These are phyloP conservation scores for Fusarium nelsonii DNA, from an alignment of 2,329 filamentous ascomycete genomes.

Conservation along the genomic window DNA sequence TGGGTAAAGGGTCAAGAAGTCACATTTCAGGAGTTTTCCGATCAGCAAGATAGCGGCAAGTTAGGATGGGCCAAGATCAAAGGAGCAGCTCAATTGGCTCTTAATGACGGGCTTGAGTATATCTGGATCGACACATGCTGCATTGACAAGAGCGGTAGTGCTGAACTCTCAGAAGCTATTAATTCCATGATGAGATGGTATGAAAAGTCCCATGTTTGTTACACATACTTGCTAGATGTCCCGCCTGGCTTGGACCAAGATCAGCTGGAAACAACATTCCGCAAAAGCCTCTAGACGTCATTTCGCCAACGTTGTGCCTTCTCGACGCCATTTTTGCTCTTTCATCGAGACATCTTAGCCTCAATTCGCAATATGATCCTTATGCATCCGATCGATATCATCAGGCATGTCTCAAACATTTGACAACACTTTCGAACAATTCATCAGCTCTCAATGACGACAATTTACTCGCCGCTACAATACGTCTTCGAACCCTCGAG, in stretches of 20 bases:
- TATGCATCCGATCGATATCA: slow-evolving; percentile 66
- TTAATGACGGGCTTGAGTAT: background rate
- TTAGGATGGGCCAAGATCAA: background rate
- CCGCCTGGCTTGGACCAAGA: too few species aligned
- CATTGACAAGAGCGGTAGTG: background rate
- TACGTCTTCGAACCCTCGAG: slow-evolving; percentile 68
- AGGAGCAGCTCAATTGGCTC: background rate
- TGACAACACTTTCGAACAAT: slow-evolving; percentile 61
- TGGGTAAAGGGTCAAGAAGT: background rate
- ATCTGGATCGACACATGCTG: background rate
- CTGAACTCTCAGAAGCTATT: background rate
- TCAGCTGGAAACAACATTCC: too few species aligned
- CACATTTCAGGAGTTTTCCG: background rate
- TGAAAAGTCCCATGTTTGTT: background rate
- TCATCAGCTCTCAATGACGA: slow-evolving; percentile 59
- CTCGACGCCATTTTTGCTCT: slow-evolving; percentile 69
- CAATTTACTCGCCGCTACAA: slow-evolving; percentile 66
- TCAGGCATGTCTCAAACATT: slow-evolving; percentile 63
- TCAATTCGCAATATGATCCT: slow-evolving; percentile 58
- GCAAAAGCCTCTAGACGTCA: slow-evolving; percentile 57
- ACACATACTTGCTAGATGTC: background rate
- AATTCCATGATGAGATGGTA: background rate
- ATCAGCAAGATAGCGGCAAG: background rate
- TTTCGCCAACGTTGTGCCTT: slow-evolving; percentile 67
- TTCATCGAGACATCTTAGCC: slow-evolving; percentile 65